phyloP scores from a whole-genome alignment of 2,329 filamentous ascomycete genomes.

The Hypoxylon sp. region DNA sequence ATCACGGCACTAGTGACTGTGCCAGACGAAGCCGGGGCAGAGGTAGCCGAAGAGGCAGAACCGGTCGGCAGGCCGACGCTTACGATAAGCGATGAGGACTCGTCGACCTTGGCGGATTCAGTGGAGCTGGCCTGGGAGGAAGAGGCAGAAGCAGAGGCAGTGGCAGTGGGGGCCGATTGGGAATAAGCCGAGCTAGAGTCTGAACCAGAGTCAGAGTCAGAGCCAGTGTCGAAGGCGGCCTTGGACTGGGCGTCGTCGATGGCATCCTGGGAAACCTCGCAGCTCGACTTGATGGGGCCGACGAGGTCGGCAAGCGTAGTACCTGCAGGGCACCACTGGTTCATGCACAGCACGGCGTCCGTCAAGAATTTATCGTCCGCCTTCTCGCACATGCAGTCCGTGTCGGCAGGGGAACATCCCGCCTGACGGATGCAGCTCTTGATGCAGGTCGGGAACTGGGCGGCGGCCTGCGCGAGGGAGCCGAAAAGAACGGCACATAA shows the following conservation, averaged over 20 bases:
- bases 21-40: conserved; percentile 2
- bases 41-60: conserved; percentile 2
- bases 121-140: conserved; percentile 28
- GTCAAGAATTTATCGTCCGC: conserved; percentile 48
- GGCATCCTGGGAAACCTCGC: conserved; percentile 46
- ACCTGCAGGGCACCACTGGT: conserved; percentile 48
- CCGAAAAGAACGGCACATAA: conserved; percentile 40
- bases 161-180: conserved; percentile 34
- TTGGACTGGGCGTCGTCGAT: conserved; percentile 46
- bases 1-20: conserved; percentile 16
- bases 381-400: conserved; percentile 51
- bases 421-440: conserved; percentile 48
- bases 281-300: conserved; percentile 46
- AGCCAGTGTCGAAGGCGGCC: conserved; percentile 30
- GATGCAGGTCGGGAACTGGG: conserved; percentile 48
- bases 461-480: conserved; percentile 38
- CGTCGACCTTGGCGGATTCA: conserved; percentile 1
- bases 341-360: conserved; percentile 51
- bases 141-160: conserved; percentile 1
- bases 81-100: conserved; percentile 13
- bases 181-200: no score
- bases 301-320: conserved; percentile 48
- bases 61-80: conserved; percentile 11
- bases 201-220: conserved; percentile 13
- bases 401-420: conserved; percentile 45